Conservation (phyloP, 306 rosid species). For the Gleditsia sinensis region DNA sequence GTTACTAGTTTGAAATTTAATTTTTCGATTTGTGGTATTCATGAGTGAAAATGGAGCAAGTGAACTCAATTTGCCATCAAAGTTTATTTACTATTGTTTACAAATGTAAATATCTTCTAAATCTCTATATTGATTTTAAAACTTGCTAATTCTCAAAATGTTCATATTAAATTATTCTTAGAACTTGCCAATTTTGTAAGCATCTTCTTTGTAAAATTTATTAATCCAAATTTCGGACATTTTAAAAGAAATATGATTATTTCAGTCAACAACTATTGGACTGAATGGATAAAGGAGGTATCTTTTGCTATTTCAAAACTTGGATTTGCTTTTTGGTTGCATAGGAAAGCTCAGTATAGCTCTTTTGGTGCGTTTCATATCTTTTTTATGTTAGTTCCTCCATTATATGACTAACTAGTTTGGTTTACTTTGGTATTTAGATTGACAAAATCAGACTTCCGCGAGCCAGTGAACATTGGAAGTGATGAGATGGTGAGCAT, state of each 20-base stretch:
- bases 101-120: background rate
- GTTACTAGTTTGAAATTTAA: slow-evolving; percentile 17
- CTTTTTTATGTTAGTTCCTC: slow-evolving; percentile 3
- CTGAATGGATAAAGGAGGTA: background rate
- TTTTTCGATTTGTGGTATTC: background rate
- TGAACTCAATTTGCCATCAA: slow-evolving; percentile 3
- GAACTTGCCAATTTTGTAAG: background rate
- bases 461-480: slow-evolving; percentile 97
- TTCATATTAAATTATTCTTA: background rate
- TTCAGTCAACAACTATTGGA: slow-evolving; percentile 9
- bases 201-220: background rate
- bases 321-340: slow-evolving; percentile 7
- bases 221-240: background rate
- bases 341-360: background rate
- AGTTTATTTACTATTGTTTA: background rate
- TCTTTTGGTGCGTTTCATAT: slow-evolving; percentile 2
- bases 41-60: slow-evolving; percentile 7
- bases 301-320: background rate
- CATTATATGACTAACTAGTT: background rate
- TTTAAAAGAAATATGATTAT: slow-evolving; percentile 11
- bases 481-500: slow-evolving; percentile 99
- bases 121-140: slow-evolving; percentile 18
- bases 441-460: slow-evolving; percentile 95
- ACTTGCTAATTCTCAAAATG: background rate
- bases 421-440: slow-evolving; percentile 38